Evolutionary conservation across 371 early-diverging fungal genomes (phyloP).

Genomic region (Mucor saturninus): DNA sequence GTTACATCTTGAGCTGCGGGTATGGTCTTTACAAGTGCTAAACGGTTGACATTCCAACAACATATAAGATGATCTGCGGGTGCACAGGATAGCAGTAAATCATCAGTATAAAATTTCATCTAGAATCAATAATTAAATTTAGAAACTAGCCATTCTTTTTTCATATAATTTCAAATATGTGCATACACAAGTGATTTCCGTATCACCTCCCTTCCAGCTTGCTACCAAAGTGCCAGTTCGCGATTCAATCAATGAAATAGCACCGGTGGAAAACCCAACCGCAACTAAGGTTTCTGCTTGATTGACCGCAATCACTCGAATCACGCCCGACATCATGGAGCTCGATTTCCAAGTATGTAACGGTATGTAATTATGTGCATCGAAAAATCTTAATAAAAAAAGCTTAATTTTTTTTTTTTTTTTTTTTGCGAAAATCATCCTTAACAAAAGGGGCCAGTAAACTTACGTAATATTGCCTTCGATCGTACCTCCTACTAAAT

Average conservation of each 20-base stretch:
- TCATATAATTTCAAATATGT: neutral
- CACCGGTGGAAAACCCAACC: constrained; percentile 63
- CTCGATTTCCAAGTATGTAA: constrained; percentile 59
- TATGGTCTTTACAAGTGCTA: constrained; percentile 64
- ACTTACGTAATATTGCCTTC: constrained; percentile 51
- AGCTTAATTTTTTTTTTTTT: neutral
- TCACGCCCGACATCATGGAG: constrained; percentile 37
- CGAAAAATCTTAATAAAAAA: constrained; percentile 40
- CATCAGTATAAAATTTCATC: constrained; percentile 69
- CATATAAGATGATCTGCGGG: constrained; percentile 69
- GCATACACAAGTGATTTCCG: constrained; percentile 63
- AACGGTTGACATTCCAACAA: constrained; percentile 64
- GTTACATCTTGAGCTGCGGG: constrained; percentile 39
- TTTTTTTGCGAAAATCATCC: neutral
- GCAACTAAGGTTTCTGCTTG: constrained; percentile 64
- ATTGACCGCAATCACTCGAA: constrained; percentile 52
- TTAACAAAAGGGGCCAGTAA: neutral
- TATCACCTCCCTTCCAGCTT: constrained; percentile 69
- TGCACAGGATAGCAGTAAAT: constrained; percentile 64
- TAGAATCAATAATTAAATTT: constrained; percentile 18
- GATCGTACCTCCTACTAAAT: constrained; percentile 59
- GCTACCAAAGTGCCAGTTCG: constrained; percentile 67
- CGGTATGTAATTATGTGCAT: constrained; percentile 40
- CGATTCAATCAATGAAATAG: constrained; percentile 63
- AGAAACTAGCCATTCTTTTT: neutral